Percentiles rank a stretch among this genome's conserved stretches.
Evolutionary conservation across 129 eudicot genomes (phyloP).

Genomic region (Kitagawia praeruptora): DNA sequence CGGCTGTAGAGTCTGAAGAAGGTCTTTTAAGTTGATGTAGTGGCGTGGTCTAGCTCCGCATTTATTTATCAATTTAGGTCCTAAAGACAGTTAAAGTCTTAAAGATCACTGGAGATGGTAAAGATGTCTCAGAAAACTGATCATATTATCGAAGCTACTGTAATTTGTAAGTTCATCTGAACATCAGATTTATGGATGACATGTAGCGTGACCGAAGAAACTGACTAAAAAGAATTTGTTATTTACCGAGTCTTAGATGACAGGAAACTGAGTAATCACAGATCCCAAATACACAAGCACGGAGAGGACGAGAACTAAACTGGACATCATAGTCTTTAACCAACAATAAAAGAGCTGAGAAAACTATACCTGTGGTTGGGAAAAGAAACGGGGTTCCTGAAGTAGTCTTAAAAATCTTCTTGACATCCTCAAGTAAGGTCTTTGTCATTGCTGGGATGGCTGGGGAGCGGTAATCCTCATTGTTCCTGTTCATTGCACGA

Average conservation of each 20-base stretch:
- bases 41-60: neutral
- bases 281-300: neutral
- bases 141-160: neutral
- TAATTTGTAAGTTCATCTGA: neutral
- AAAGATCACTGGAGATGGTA: neutral
- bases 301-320: neutral
- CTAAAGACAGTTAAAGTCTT: neutral
- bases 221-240: neutral
- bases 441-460: slow-evolving; percentile 90
- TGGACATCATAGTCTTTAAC: neutral
- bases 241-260: neutral
- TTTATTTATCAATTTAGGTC: neutral
- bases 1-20: neutral
- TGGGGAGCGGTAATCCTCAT: slow-evolving; percentile 97
- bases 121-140: neutral
- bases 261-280: neutral
- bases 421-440: slow-evolving; percentile 74
- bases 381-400: slow-evolving; percentile 85
- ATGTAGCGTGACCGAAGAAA: neutral
- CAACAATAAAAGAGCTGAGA: neutral
- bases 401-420: slow-evolving; percentile 92
- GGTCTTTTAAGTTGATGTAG: neutral
- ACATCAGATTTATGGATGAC: neutral
- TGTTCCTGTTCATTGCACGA: slow-evolving; percentile 97
- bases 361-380: slow-evolving; percentile 80